Base-by-base conservation (phyloP, 257 asterid genomes). In the Solanum dulcamara region DNA sequence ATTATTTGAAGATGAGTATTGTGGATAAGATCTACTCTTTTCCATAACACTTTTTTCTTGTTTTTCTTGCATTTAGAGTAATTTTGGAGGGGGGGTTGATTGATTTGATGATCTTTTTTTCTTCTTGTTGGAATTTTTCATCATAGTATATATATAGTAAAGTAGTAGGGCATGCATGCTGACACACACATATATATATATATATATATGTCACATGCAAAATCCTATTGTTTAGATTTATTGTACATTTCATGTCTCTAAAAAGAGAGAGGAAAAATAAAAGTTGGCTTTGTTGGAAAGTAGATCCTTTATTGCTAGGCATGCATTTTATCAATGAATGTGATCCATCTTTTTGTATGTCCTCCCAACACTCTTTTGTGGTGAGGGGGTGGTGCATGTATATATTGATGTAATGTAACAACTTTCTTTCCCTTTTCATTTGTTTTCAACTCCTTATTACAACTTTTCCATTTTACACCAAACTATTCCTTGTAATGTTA, bases 1-100 rank as follows among this genome's bases (percentile, higher is more conserved):
- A 84, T 84, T 70, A 38, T 86, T 80, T 59, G 89, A 87, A 6
- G 93, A 87, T 10, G 86, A 67, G 80, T 91, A 92, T 22, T 89
- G 94, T 2, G 94, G 94, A 51, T 87, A 90, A 22, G 97, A 92
- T 83, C 87, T 87, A 87, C 97, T 90, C 89, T 91, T 93, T 91
- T 93, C 97, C 96, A 93, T 93, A n/a, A 79, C 64, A 30, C 37
- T 64, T 67, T 22, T 84, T 11, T 5, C 50, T 9, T 24, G 72
- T 70, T 46, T 51, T 28, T 37, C 28, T 26, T 44, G 30, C 81
- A 72, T 72, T n/a, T 38, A 40, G 18, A 40, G 18, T 72, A 12
- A 2, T n/a, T 38, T 11, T 72, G 0, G 51, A 1, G 40, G 79
- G 53, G 28, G 46, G 10, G 13, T 2, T 57, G 24, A n/a, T n/a